phyloP scores from a whole-genome alignment of 495 filamentous ascomycete genomes.

The Wilcoxina mikolae region DNA sequence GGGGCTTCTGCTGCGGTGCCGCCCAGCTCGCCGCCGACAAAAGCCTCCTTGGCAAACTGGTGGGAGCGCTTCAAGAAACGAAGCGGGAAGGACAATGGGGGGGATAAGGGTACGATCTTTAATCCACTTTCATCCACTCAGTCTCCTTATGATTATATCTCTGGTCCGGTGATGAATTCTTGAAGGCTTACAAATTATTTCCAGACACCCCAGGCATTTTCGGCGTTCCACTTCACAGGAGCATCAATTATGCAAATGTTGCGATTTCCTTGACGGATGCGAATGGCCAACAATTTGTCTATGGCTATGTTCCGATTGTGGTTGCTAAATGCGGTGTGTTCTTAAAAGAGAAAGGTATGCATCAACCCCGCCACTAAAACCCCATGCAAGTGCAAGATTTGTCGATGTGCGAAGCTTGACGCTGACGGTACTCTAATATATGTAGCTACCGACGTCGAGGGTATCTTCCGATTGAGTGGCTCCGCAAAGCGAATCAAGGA shows the following conservation, averaged over 20 bases:
- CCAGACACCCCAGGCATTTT: slow-evolving; percentile 45
- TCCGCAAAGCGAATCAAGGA: slow-evolving; percentile 99
- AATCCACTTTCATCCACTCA: neutral
- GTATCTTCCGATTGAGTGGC: slow-evolving; percentile 90
- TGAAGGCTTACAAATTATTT: neutral
- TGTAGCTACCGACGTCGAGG: slow-evolving; percentile 84
- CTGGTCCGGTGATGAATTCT: neutral
- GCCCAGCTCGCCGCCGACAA: slow-evolving; percentile 43
- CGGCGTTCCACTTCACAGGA: slow-evolving; percentile 81
- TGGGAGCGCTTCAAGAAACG: slow-evolving; percentile 61
- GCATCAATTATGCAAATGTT: slow-evolving; percentile 97
- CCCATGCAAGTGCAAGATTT: neutral
- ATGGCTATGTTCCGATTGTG: slow-evolving; percentile 97
- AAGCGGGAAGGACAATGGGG: slow-evolving; percentile 41
- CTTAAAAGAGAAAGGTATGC: slow-evolving; percentile 86
- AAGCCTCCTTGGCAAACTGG: slow-evolving; percentile 54
- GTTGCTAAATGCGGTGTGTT: slow-evolving; percentile 98
- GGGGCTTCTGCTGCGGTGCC: neutral
- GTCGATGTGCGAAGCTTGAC: neutral
- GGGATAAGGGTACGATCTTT: slow-evolving; percentile 45
- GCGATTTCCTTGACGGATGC: slow-evolving; percentile 90
- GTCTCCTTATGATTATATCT: neutral
- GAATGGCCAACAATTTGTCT: slow-evolving; percentile 86
- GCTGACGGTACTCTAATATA: slow-evolving; percentile 9
- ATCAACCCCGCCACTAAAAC: neutral